These are phyloP conservation scores for Suillus luteus DNA, from an alignment of 768 basidiomycete species.

Conservation along the genomic window DNA sequence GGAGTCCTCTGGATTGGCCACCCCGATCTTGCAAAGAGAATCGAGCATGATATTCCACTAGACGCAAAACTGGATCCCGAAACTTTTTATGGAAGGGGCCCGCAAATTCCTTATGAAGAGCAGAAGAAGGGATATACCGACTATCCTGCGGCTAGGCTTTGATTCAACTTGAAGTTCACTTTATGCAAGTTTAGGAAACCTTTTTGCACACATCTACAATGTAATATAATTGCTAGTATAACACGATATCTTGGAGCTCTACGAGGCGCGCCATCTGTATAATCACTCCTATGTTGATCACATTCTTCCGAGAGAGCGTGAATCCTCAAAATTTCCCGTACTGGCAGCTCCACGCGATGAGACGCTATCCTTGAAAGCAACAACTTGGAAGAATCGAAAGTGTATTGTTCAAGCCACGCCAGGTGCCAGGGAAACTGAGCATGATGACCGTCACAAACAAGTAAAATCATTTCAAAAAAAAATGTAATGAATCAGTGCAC, in stretches of 20 bases:
- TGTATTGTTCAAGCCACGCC: conserved; percentile 28
- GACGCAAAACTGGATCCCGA: conserved; percentile 21
- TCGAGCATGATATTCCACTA: conserved; percentile 11
- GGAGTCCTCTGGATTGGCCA: conserved; percentile 36
- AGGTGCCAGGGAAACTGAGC: no score
- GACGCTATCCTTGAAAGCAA: conserved; percentile 33
- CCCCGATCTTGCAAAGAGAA: conserved; percentile 43
- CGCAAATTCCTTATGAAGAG: conserved; percentile 21
- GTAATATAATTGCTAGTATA: neutral
- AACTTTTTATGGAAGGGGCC: conserved; percentile 28
- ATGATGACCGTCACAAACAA: no score
- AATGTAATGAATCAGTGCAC: no score
- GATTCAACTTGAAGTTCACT: neutral
- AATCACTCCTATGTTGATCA: conserved; percentile 29
- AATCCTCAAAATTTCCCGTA: conserved; percentile 9
- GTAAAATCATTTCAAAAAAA: no score
- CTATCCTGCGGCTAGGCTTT: conserved; percentile 33
- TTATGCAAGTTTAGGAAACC: neutral
- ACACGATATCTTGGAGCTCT: neutral
- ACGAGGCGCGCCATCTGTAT: neutral
- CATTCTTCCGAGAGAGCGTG: conserved; percentile 36
- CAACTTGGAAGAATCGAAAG: conserved; percentile 12
- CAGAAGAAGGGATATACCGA: conserved; percentile 38
- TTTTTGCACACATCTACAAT: neutral
- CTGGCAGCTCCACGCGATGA: conserved; percentile 22